Evolutionary conservation across 371 early-diverging fungal species (phyloP).

Genomic region (Phascolomyces articulosus): DNA sequence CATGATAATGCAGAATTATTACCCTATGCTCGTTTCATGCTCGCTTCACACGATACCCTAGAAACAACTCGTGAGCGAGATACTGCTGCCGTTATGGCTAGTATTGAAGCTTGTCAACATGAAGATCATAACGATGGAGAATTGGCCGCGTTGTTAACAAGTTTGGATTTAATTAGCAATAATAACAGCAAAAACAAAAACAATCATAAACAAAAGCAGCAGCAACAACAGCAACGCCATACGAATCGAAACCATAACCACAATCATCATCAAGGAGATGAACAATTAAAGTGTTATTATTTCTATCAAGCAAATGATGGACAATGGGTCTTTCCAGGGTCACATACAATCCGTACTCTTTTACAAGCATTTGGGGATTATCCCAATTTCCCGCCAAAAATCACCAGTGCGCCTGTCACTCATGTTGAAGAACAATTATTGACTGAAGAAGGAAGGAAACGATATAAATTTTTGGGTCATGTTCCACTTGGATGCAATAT

Average conservation of each 20-base stretch:
- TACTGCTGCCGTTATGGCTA: constrained; percentile 35
- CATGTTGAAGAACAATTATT: constrained; percentile 47
- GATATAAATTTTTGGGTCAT: constrained; percentile 76
- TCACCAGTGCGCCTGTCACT: constrained; percentile 4
- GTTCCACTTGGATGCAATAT: constrained; percentile 84
- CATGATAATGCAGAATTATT: constrained; percentile 19
- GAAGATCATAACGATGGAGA: constrained; percentile 37
- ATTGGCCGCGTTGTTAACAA: constrained; percentile 22
- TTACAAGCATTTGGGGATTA: constrained; percentile 66
- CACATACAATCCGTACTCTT: constrained; percentile 77
- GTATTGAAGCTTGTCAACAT: constrained; percentile 29
- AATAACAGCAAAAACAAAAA: neutral
- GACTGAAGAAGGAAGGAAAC: constrained; percentile 74
- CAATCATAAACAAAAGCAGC: neutral
- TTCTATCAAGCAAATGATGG: constrained; percentile 84
- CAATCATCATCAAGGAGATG: neutral
- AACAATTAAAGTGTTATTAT: constrained; percentile 30
- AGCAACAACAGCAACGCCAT: neutral
- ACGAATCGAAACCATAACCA: constrained; percentile 2
- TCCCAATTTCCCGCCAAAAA: constrained; percentile 45
- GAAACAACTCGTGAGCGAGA: constrained; percentile 43
- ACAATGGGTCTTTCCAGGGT: constrained; percentile 82
- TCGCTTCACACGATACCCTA: constrained; percentile 50
- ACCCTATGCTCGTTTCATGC: constrained; percentile 55
- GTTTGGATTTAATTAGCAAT: constrained; percentile 5